Conservation (phyloP, 805 yeast genomes). For the Trichomonascus vanleenenianus region DNA sequence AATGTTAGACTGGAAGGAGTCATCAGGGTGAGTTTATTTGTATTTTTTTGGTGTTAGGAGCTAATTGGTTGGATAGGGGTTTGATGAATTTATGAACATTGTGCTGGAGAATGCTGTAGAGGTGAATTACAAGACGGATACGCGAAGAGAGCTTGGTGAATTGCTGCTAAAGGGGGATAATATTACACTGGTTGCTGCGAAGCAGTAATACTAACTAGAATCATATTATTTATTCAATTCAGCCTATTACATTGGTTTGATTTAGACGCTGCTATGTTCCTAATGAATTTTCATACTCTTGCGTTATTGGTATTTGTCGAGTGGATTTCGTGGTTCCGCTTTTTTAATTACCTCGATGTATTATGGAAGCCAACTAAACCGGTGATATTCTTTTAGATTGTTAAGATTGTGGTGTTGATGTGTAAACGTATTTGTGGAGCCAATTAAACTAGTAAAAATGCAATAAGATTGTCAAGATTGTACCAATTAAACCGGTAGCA, state of each 20-base stretch:
- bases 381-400: too few species aligned
- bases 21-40: conserved; percentile 41
- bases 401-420: too few species aligned
- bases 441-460: too few species aligned
- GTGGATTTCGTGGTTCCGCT: too few species aligned
- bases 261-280: too few species aligned
- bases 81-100: conserved; percentile 95
- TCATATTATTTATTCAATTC: conserved; percentile 1
- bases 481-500: too few species aligned
- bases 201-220: neutral
- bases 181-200: conserved; percentile 57
- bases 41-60: neutral
- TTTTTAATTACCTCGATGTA: too few species aligned
- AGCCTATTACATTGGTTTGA: neutral
- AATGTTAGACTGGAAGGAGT: conserved; percentile 71
- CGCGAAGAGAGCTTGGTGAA: conserved; percentile 40
- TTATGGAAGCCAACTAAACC: too few species aligned
- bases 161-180: conserved; percentile 90
- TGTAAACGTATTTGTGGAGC: too few species aligned
- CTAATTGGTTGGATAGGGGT: conserved; percentile 48
- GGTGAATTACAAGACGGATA: conserved; percentile 44
- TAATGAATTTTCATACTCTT: too few species aligned
- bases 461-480: too few species aligned
- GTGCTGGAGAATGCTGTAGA: conserved; percentile 60
- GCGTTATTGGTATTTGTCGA: too few species aligned